phyloP scores from a whole-genome alignment of 768 basidiomycete species.

The Hygrocybe punicea region DNA sequence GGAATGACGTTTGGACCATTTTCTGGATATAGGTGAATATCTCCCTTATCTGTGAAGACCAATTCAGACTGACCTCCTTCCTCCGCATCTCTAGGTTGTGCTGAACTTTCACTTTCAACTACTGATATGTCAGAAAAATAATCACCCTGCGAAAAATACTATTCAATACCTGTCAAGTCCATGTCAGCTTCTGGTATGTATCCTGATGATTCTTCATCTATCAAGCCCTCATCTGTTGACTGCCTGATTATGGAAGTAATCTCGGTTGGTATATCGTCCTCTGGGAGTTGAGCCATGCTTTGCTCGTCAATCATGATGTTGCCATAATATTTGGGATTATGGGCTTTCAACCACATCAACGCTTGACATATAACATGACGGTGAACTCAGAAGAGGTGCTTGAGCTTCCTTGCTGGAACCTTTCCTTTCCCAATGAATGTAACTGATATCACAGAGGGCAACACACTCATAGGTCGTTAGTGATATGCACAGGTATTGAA shows the following conservation, averaged over 20 bases:
- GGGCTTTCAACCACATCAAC: slow-evolving; percentile 31
- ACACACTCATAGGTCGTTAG: too few relatives aligned
- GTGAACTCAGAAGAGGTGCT: slow-evolving; percentile 23
- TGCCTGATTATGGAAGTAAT: slow-evolving; percentile 23
- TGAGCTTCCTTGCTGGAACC: slow-evolving; percentile 18
- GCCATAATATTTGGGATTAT: slow-evolving; percentile 27
- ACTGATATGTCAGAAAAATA: too few relatives aligned
- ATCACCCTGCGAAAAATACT: too few relatives aligned
- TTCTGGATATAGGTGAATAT: too few relatives aligned
- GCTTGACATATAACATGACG: slow-evolving; percentile 19
- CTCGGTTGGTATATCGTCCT: slow-evolving; percentile 31
- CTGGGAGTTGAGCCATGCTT: slow-evolving; percentile 26
- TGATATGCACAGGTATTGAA: too few relatives aligned
- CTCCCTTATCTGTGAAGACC: too few relatives aligned
- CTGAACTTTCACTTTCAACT: too few relatives aligned
- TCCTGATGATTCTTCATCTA: slow-evolving; percentile 25
- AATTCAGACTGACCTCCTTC: too few relatives aligned
- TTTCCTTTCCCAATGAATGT: slow-evolving; percentile 29
- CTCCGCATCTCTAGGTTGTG: too few relatives aligned
- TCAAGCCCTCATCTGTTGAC: slow-evolving; percentile 13
- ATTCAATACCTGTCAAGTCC: too few relatives aligned
- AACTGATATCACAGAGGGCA: slow-evolving; percentile 29
- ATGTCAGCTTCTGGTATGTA: slow-evolving; percentile 25
- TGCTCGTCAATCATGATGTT: slow-evolving; percentile 21
- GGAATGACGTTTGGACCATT: slow-evolving; percentile 25